Evolutionary conservation across 441 rosid species (phyloP), one percentile per base, ranked within the genome.

Genomic region (Syzygium malaccense): DNA sequence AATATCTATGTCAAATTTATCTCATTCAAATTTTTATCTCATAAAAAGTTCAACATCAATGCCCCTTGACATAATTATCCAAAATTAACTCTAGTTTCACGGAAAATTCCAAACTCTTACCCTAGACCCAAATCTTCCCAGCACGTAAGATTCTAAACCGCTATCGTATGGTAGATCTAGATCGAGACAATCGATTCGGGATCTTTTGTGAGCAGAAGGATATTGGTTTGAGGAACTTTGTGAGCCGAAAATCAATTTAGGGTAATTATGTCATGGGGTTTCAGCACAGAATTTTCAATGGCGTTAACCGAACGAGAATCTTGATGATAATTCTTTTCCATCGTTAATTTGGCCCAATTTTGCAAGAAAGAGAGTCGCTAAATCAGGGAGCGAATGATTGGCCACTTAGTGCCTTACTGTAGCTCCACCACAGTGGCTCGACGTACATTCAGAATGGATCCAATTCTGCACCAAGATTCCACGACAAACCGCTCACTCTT

Each of bases 61-160:
- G 23, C 4, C n/a, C 3, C 10, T 23, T n/a, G 4, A 25, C 51
- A 75, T 75, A 41, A 25, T 26, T 23, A 41, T 7, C 8, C 83
- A 41, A 75, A 23, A 41, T 26, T 25, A 75, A 23, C 0, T 1
- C 6, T 12, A n/a, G 0, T 58, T 7, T 33, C 26, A 5, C 2
- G 0, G 20, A 68, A 17, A 68, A 1, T 68, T 68, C 1, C 8
- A 68, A 68, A 68, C 10, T 10, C 23, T 6, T 3, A 19, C 48
- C 23, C 2, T 13, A 1, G 0, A 33, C 11, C 1, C 17, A 71
- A 37, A 37, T 37, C 25, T 37, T 17, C 6, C 75, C 2, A 2
- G 20, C 25, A 33, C 25, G 60, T 57, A 12, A 57, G 5, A 25
- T 57, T 25, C 12, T 7, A 0, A 68, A 33, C 14, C 1, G 51